Evolutionary conservation across 2,329 filamentous ascomycete species (phyloP).

Genomic region (Calonectria ilicicola): DNA sequence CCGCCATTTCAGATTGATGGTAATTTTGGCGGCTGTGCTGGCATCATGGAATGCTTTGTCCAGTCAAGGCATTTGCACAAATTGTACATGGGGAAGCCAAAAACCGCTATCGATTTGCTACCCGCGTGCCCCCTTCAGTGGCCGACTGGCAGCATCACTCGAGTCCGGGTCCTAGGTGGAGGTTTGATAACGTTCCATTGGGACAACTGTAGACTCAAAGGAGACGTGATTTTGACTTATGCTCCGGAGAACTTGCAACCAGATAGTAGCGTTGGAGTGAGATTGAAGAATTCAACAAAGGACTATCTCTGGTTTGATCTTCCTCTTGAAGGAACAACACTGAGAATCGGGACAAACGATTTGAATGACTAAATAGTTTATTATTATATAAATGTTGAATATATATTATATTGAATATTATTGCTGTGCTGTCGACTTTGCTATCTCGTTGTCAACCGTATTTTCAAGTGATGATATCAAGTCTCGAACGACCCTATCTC

Average conservation of each 20-base stretch:
- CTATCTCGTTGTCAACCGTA: neutral
- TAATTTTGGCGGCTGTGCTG: slow-evolving; percentile 43
- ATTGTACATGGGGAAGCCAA: slow-evolving; percentile 13
- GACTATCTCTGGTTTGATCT: neutral
- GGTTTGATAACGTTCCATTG: slow-evolving; percentile 33
- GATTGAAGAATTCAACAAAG: neutral
- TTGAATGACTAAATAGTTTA: neutral
- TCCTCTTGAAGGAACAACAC: neutral
- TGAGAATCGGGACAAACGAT: neutral
- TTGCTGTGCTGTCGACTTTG: neutral
- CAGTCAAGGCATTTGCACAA: slow-evolving; percentile 27
- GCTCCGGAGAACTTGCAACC: neutral
- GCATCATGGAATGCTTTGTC: slow-evolving; percentile 36
- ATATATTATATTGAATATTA: neutral
- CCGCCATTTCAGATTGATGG: slow-evolving; percentile 47
- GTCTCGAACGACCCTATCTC: no score
- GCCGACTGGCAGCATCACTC: slow-evolving; percentile 11
- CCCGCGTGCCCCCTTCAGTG: slow-evolving; percentile 33
- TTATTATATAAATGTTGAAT: neutral
- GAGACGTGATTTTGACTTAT: neutral
- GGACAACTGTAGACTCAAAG: slow-evolving; percentile 6
- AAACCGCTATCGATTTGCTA: slow-evolving; percentile 22
- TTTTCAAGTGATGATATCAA: no score
- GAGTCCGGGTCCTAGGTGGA: slow-evolving; percentile 12
- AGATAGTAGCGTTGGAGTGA: neutral